Conservation (phyloP, 352 stramenopile genomes). For the Nothophytophthora sp. region DNA sequence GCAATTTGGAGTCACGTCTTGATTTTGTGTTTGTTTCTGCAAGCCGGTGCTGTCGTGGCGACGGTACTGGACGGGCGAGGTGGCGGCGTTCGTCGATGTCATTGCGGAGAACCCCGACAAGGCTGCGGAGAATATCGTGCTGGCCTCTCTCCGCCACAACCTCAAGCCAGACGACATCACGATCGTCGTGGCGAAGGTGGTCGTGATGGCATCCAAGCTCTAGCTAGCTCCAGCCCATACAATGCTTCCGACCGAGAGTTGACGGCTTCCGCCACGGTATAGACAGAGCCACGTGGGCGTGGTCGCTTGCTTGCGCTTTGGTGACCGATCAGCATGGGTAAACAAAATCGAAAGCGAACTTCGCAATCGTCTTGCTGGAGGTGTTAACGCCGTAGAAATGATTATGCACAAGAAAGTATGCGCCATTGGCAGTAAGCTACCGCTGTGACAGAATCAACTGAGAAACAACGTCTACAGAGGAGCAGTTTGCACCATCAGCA, state of each 20-base stretch:
- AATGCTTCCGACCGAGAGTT: conserved; percentile 5
- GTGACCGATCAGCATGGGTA: too few species aligned
- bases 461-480: too few species aligned
- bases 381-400: too few species aligned
- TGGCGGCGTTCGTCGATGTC: conserved; percentile 61
- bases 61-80: conserved; percentile 59
- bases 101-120: conserved; percentile 48
- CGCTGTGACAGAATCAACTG: too few species aligned
- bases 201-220: conserved; percentile 50
- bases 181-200: conserved; percentile 75
- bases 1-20: too few species aligned
- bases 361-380: too few species aligned
- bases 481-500: too few species aligned
- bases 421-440: too few species aligned
- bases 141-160: conserved; percentile 75
- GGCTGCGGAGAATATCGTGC: conserved; percentile 62
- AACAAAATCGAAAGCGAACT: too few species aligned
- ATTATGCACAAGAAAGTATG: too few species aligned
- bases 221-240: conserved; percentile 23
- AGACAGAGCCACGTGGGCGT: not conserved
- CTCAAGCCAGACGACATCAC: conserved; percentile 86
- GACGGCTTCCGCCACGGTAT: not conserved
- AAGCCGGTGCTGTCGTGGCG: conserved; percentile 67
- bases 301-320: too few species aligned
- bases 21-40: conserved; percentile 2